These are phyloP conservation scores for Tubosaeta sp. DNA, from an alignment of 768 basidiomycete genomes.

Conservation along the genomic window DNA sequence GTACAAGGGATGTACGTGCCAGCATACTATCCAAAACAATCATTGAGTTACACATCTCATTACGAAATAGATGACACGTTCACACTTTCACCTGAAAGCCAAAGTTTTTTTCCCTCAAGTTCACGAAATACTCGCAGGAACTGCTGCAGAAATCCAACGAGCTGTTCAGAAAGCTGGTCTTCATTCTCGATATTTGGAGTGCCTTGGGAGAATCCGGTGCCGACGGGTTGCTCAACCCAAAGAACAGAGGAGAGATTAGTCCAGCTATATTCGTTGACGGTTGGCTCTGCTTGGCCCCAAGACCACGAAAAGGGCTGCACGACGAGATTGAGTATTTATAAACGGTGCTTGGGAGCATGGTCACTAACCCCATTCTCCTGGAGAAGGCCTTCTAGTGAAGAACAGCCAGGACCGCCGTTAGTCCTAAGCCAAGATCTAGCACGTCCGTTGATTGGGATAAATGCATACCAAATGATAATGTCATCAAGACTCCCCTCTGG, in stretches of 20 bases:
- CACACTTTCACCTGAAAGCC: conserved; percentile 72
- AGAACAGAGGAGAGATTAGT: conserved; percentile 73
- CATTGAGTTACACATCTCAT: background rate
- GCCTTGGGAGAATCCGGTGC: conserved; percentile 75
- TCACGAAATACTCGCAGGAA: conserved; percentile 74
- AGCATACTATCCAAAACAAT: conserved; percentile 48
- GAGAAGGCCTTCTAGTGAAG: conserved; percentile 64
- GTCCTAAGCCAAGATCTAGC: conserved; percentile 42
- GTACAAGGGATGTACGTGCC: conserved; percentile 63
- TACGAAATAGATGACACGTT: conserved; percentile 21
- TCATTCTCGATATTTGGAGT: conserved; percentile 58
- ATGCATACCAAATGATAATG: conserved; percentile 64
- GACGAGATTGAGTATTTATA: conserved; percentile 2
- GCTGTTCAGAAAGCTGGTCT: conserved; percentile 51
- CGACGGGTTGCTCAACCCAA: conserved; percentile 77
- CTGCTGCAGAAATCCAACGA: conserved; percentile 61
- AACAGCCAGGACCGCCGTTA: conserved; percentile 80
- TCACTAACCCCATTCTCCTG: conserved; percentile 69
- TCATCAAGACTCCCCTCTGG: conserved; percentile 69
- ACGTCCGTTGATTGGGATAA: background rate
- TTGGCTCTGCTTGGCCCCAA: conserved; percentile 59
- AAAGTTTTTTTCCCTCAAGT: conserved; percentile 68
- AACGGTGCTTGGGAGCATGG: conserved; percentile 15
- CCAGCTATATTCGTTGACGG: conserved; percentile 67
- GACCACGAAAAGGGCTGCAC: conserved; percentile 64